Evolutionary conservation across 805 yeast species (phyloP).

Genomic region (Wickerhamomyces pijperi): DNA sequence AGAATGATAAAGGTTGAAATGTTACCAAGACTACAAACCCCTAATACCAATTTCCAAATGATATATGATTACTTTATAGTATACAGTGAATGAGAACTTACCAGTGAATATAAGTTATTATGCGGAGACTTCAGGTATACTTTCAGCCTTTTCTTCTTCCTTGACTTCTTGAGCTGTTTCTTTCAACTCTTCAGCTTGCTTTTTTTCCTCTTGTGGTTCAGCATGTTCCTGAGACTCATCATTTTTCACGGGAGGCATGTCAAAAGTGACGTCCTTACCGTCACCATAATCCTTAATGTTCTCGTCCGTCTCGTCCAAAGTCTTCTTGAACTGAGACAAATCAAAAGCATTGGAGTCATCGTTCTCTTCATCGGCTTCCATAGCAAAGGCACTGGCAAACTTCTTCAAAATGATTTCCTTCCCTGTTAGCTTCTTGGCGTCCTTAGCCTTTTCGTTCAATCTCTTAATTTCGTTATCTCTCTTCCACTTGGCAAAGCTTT

Average conservation of each 20-base stretch:
- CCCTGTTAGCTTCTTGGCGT: conserved; percentile 41
- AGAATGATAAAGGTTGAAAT: too few relatives aligned
- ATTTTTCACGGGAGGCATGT: conserved; percentile 7
- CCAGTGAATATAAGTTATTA: too few relatives aligned
- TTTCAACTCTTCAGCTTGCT: not conserved
- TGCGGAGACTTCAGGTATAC: not conserved
- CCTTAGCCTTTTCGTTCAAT: conserved; percentile 29
- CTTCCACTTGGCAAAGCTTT: conserved; percentile 79
- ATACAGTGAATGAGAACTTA: too few relatives aligned
- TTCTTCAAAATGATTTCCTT: conserved; percentile 56
- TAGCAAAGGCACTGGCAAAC: conserved; percentile 42
- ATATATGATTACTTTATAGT: too few relatives aligned
- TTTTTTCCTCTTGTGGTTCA: not conserved
- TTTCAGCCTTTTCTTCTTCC: not conserved
- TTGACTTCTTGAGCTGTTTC: too few relatives aligned
- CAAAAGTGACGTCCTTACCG: conserved; percentile 34
- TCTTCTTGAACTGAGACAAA: conserved; percentile 28
- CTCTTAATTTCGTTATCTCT: conserved; percentile 49
- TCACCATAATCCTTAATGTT: conserved; percentile 25
- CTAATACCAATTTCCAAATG: too few relatives aligned
- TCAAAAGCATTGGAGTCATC: conserved; percentile 31
- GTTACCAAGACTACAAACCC: too few relatives aligned
- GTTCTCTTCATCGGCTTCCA: conserved; percentile 41
- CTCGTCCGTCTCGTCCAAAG: conserved; percentile 24
- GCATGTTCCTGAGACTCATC: not conserved